Conservation (phyloP, 805 yeast species). For the Candida ortonii region DNA sequence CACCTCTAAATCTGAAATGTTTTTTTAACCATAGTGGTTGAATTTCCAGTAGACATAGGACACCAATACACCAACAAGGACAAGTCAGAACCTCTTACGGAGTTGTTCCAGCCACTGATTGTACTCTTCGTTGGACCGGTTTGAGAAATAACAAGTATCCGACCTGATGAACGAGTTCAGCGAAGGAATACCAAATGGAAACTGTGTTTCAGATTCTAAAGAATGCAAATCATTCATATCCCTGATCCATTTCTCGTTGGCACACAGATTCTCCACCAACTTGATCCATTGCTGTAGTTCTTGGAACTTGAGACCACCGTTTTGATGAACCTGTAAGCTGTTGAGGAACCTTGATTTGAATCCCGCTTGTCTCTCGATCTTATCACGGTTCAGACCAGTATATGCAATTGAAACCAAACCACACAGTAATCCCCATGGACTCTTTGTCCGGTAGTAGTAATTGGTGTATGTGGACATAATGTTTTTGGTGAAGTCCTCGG, state of each 20-base stretch:
- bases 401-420: conserved; percentile 63
- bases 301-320: conserved; percentile 48
- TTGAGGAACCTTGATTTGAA: conserved; percentile 46
- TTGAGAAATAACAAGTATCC: conserved; percentile 27
- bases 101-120: conserved; percentile 33
- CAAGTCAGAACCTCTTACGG: conserved; percentile 27
- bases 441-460: conserved; percentile 52
- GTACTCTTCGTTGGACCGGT: conserved; percentile 33
- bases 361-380: conserved; percentile 46
- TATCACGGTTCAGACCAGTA: conserved; percentile 48
- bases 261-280: conserved; percentile 51
- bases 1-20: neutral
- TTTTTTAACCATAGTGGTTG: conserved; percentile 3
- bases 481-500: conserved; percentile 46
- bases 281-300: conserved; percentile 54
- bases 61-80: too few species aligned
- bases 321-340: conserved; percentile 50
- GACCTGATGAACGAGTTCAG: conserved; percentile 21
- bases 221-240: conserved; percentile 34
- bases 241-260: conserved; percentile 60
- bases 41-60: too few species aligned
- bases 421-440: conserved; percentile 68
- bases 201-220: conserved; percentile 37
- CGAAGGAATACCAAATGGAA: conserved; percentile 26
- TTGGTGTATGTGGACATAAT: conserved; percentile 49